Evolutionary conservation across 768 basidiomycete species (phyloP), one percentile per base, ranked within the genome.

Genomic region (Lactarius vividus): DNA sequence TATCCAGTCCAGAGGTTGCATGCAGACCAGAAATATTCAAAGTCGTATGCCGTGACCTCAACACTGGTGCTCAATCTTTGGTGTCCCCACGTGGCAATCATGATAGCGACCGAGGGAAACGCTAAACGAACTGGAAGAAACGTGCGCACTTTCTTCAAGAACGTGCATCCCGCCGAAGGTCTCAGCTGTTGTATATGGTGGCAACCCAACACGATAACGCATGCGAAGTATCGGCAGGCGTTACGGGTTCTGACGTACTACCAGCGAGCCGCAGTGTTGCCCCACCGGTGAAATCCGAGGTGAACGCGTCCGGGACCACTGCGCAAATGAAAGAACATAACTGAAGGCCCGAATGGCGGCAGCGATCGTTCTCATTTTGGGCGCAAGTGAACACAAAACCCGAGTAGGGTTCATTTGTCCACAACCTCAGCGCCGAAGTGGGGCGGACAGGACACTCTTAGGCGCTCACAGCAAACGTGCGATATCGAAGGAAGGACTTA

Each of bases 381-480:
- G 29, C 57, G 37, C 35, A 40, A 23, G 46, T 10, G 20, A 40
- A 28, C 2, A 7, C 20, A n/a, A 18, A 23, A 54, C 35, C 33
- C 16, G n/a, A 29, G 8, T 37, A 5, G 31, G 23, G 23, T 20
- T 18, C 18, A n/a, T 31, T 44, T 28, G 29, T 15, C 20, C 58
- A 42, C 31, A 31, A 59, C 42, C 58, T 29, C 10, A 54, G 42
- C 53, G 28, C 29, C 39, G 39, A 64, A 52, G 20, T 13, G 49
- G 29, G 18, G 26, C 29, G 15, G 26, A 3, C 63, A 33, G 23
- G 57, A 5, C 46, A 40, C 15, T 8, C 29, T 33, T 39, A 1
- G 58, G 29, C n/a, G 29, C 13, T 18, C 31, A 18, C 2, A 11
- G 37, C 65, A 16, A 61, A 61, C 35, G 60, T 66, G 65, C 55